Evolutionary conservation across 805 yeast species (phyloP), one percentile per base, ranked within the genome.

Genomic region (Cyberlindnera xishuangbannaensis): DNA sequence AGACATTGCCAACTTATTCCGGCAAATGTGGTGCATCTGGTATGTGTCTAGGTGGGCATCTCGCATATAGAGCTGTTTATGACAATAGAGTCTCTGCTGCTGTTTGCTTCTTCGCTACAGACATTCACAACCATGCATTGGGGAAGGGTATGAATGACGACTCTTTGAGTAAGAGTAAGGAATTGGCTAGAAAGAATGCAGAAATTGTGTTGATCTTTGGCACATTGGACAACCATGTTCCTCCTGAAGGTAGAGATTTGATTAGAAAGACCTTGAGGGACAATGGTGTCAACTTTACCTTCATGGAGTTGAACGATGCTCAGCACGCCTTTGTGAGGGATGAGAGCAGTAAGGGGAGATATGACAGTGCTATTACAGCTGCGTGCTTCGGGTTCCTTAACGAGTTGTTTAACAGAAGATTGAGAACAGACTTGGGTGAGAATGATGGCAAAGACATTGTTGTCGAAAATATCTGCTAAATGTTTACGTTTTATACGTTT

Each of bases 1-100:
- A 56, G 30, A 47, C 69, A 2, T 63, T 83, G 43, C 61, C 67
- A 1, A 79, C 85, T 9, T 82, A 82, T 53, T 76, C 71, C 42
- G 88, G 88, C 26, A 72, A 68, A 37, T 71, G 81, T 45, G 92
- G 92, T 23, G 79, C 87, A 28, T 81, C 90, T 3, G 94, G 92
- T 14, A 83, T 83, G 92, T 83, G 94, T 55, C 69, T 83, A 23
- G 92, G 92, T 15, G 94, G 92, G 2, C 92, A 83, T 53, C 62
- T 82, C 47, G 90, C 92, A 1, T 80, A 70, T 60, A 65, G 94
- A 44, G 76, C 83, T 3, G 76, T 79, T 3, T 63, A 81, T 44
- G 85, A 82, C 49, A 62, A 67, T 23, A 59, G 85, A 37, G 74
- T 83, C 28, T 61, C 63, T 10, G 85, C 88, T 13, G 69, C 79